Evolutionary conservation across 208 protist species (phyloP).

Genomic region (Acanthamoeba healyi): DNA sequence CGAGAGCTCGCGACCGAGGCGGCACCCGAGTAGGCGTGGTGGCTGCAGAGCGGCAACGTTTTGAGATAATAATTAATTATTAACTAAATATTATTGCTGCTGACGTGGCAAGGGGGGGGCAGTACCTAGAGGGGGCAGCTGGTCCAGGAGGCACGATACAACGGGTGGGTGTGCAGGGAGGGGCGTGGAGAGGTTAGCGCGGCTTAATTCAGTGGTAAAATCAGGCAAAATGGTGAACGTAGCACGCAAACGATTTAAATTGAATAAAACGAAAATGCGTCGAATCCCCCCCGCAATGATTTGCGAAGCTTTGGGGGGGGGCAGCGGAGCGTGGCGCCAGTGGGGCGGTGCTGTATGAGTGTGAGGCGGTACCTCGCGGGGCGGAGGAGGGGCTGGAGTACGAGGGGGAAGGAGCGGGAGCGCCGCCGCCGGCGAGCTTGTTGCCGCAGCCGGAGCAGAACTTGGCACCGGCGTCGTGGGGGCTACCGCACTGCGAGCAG

Average conservation of each 20-base stretch:
- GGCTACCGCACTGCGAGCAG: slow-evolving; percentile 13
- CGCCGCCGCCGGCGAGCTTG: not conserved
- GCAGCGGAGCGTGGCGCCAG: no score
- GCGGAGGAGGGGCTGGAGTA: slow-evolving; percentile 15
- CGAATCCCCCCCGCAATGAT: no score
- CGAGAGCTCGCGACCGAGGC: no score
- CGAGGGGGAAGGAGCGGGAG: not conserved
- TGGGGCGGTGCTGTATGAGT: not conserved
- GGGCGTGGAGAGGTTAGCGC: no score
- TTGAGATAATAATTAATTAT: not conserved
- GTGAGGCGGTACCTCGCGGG: not conserved
- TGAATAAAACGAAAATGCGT: no score
- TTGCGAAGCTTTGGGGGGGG: no score
- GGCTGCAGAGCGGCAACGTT: not conserved
- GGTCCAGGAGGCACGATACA: no score
- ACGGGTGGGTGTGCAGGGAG: no score
- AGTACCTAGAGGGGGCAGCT: no score
- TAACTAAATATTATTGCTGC: not conserved
- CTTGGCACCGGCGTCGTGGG: slow-evolving; percentile 10
- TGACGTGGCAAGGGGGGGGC: not conserved
- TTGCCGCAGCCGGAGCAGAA: slow-evolving; percentile 8
- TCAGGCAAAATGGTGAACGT: no score
- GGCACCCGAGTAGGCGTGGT: slow-evolving; percentile 18
- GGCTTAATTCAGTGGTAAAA: no score
- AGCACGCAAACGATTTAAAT: no score